Conservation (phyloP, 768 basidiomycete species). For the Dendrothele bispora region DNA sequence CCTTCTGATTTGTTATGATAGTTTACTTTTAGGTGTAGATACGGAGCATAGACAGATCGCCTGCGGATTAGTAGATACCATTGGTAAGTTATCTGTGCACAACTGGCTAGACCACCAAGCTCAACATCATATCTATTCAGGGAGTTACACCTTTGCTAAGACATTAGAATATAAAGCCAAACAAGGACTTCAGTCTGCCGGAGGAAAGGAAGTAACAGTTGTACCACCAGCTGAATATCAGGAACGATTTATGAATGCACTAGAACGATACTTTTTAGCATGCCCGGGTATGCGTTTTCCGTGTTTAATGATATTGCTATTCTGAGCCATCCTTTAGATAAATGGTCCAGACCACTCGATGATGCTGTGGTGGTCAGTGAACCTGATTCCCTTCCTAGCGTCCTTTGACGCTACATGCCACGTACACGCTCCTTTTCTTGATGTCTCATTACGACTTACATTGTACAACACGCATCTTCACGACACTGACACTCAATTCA, state of each 20-base stretch:
- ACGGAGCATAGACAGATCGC: slow-evolving; percentile 64
- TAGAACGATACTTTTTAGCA: slow-evolving; percentile 75
- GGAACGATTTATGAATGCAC: slow-evolving; percentile 69
- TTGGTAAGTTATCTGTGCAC: slow-evolving; percentile 42
- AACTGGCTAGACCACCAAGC: slow-evolving; percentile 18
- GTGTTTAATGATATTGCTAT: background rate
- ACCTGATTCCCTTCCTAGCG: slow-evolving; percentile 40
- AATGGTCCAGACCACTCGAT: slow-evolving; percentile 47
- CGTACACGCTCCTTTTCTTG: background rate
- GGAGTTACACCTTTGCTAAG: slow-evolving; percentile 84
- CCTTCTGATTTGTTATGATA: slow-evolving; percentile 25
- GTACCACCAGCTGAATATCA: slow-evolving; percentile 81
- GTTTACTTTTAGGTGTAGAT: slow-evolving; percentile 74
- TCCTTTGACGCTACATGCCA: slow-evolving; percentile 38
- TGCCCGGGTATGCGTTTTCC: slow-evolving; percentile 60
- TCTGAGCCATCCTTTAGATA: slow-evolving; percentile 11
- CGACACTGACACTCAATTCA: too few species aligned
- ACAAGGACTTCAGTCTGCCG: slow-evolving; percentile 57
- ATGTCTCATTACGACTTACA: slow-evolving; percentile 2
- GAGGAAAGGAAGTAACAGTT: slow-evolving; percentile 73
- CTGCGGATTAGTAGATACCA: slow-evolving; percentile 83
- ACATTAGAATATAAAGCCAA: slow-evolving; percentile 87
- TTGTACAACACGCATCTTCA: too few species aligned
- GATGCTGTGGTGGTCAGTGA: slow-evolving; percentile 38
- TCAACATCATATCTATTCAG: slow-evolving; percentile 27